These are phyloP conservation scores for Talaromyces sp. DNA, from an alignment of 2,329 filamentous ascomycete species.

Conservation along the genomic window DNA sequence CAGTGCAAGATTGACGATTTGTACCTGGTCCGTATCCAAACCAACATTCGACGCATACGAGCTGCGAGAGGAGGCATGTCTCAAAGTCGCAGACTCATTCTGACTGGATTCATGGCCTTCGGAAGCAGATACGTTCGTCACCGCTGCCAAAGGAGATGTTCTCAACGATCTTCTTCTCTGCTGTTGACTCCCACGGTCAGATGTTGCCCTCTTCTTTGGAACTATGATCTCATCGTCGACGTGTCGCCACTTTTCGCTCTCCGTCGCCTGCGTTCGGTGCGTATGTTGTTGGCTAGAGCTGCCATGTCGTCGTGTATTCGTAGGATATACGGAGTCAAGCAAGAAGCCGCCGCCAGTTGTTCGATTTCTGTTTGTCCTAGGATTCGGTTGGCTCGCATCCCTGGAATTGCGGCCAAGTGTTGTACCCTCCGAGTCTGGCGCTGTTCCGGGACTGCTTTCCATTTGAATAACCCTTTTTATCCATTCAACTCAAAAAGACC, in stretches of 20 bases:
- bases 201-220: slow-evolving; percentile 31
- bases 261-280: slow-evolving; percentile 25
- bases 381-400: slow-evolving; percentile 26
- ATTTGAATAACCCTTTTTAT: slow-evolving; percentile 15
- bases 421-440: slow-evolving; percentile 33
- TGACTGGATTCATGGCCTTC: slow-evolving; percentile 15
- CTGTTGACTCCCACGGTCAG: slow-evolving; percentile 30
- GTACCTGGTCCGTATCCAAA: slow-evolving; percentile 70
- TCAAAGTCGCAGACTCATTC: slow-evolving; percentile 4
- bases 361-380: slow-evolving; percentile 12
- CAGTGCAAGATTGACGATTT: slow-evolving; percentile 89
- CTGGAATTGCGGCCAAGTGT: slow-evolving; percentile 34
- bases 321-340: slow-evolving; percentile 38
- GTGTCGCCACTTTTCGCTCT: slow-evolving; percentile 38
- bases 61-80: slow-evolving; percentile 11
- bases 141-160: slow-evolving; percentile 27
- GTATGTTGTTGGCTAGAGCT: slow-evolving; percentile 21
- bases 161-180: slow-evolving; percentile 27
- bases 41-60: slow-evolving; percentile 24
- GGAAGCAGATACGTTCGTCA: slow-evolving; percentile 20
- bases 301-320: slow-evolving; percentile 26
- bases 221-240: slow-evolving; percentile 31
- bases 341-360: slow-evolving; percentile 36
- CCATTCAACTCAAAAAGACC: not conserved
- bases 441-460: slow-evolving; percentile 24